These are phyloP conservation scores for Jatropha curcas DNA, from an alignment of 345 rosid genomes.

Conservation along the genomic window DNA sequence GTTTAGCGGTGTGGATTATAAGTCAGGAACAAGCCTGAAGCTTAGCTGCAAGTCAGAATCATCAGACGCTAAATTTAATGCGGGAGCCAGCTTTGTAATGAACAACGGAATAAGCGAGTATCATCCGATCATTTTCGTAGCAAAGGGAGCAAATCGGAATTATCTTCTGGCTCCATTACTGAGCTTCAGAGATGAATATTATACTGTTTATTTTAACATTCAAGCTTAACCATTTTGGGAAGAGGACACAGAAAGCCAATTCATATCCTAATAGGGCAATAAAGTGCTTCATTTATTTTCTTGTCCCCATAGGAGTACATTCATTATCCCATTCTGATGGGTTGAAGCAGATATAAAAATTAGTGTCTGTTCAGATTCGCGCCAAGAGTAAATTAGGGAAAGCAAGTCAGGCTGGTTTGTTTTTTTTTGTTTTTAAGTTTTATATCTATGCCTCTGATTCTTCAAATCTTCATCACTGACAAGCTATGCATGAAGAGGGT, in stretches of 20 bases:
- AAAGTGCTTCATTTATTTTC: neutral
- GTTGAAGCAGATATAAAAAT: too few species aligned
- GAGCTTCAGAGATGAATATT: slow-evolving; percentile 77
- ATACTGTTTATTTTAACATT: slow-evolving; percentile 73
- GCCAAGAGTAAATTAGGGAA: too few species aligned
- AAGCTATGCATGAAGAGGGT: too few species aligned
- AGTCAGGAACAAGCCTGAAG: slow-evolving; percentile 39
- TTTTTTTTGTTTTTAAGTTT: too few species aligned
- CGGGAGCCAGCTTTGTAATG: slow-evolving; percentile 60
- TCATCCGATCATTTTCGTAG: slow-evolving; percentile 80
- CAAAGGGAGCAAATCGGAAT: slow-evolving; percentile 55
- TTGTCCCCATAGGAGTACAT: neutral
- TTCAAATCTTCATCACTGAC: too few species aligned
- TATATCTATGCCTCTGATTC: too few species aligned
- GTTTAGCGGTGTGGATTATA: slow-evolving; percentile 39
- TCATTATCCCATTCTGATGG: too few species aligned
- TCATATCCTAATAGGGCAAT: neutral
- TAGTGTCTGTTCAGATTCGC: too few species aligned
- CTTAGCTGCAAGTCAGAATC: slow-evolving; percentile 49
- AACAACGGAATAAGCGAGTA: slow-evolving; percentile 50
- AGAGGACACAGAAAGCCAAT: neutral
- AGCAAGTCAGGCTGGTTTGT: too few species aligned
- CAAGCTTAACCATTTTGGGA: slow-evolving; percentile 23
- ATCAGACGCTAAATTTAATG: slow-evolving; percentile 30
- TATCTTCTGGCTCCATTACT: slow-evolving; percentile 71